Conservation (phyloP, 306 rosid species). For the Prunus mira region DNA sequence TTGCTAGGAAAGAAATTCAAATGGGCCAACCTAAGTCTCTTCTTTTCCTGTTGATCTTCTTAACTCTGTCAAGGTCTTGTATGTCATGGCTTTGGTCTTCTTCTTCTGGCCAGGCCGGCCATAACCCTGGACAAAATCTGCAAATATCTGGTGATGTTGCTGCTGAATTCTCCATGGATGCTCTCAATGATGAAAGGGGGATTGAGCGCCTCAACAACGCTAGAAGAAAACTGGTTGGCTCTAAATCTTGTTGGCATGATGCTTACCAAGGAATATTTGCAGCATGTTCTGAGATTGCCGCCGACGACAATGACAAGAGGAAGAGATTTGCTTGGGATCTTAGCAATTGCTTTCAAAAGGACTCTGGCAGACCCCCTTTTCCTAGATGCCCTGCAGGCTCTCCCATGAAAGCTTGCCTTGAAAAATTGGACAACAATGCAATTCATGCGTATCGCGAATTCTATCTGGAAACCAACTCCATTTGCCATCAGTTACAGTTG, state of each 20-base stretch:
- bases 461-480: constrained; percentile 74
- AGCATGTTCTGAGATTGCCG: constrained; percentile 11
- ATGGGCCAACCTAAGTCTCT: not conserved
- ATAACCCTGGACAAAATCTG: not conserved
- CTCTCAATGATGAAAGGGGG: constrained; percentile 7
- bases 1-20: not conserved
- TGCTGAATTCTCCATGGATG: constrained; percentile 11
- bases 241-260: constrained; percentile 18
- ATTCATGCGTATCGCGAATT: constrained; percentile 61
- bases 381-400: constrained; percentile 49
- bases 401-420: constrained; percentile 51
- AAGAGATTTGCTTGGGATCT: constrained; percentile 31
- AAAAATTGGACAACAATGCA: constrained; percentile 45
- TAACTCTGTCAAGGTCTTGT: constrained; percentile 2
- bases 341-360: constrained; percentile 24
- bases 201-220: constrained; percentile 8
- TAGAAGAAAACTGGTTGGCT: not conserved
- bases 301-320: constrained; percentile 12
- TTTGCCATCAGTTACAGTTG: constrained; percentile 76
- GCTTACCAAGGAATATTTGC: constrained; percentile 13
- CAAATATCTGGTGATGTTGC: not conserved
- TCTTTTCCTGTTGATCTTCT: not conserved
- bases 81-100: constrained; percentile 15
- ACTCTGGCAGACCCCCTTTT: constrained; percentile 31
- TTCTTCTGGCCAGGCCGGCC: not conserved